Evolutionary conservation across 2,329 filamentous ascomycete genomes (phyloP), one percentile per base, ranked within the genome.

Genomic region (Fusarium albidum): DNA sequence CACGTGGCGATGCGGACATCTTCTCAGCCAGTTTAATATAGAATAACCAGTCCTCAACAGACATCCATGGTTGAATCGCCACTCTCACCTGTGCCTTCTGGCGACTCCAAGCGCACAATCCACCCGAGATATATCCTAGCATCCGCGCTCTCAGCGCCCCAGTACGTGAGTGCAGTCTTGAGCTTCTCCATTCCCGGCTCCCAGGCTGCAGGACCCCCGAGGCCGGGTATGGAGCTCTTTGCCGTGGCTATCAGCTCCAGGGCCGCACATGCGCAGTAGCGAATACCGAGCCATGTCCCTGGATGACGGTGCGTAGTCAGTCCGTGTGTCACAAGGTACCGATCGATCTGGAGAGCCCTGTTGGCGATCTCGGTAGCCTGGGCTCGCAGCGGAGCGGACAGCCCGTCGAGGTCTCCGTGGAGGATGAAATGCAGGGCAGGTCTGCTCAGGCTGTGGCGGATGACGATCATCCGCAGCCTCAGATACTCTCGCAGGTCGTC

Each of bases 401-500:
- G 37, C 21, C 13, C 37, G 37, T 28, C 37, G 8, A 39, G 37
- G 21, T 39, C 13, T 9, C 37, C 37, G 9, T 39, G 37, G n/a
- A 39, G 37, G 3, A 39, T 39, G 21, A 39, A 39, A 18, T 39
- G 37, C 5, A 39, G 10, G 21, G 37, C 37, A 5, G 37, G 18
- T n/a, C 37, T 39, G 37, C 37, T 39, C 18, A 39, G 14, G 37
- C 13, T 39, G 21, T 39, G 37, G 37, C 37, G 37, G 18, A 39
- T 39, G 21, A 39, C 25, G 18, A 39, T 27, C 17, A 39, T 26
- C 37, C 37, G 17, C 5, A 39, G 37, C n/a, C 37, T 28, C 37
- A 39, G 37, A 13, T 39, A 39, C 37, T 39, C 37, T 25, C 37
- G 37, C 37, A 39, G n/a, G 21, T 39, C 37, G 12, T 39, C 37